phyloP scores from a whole-genome alignment of 352 stramenopile species.

The Pythium insidiosum region DNA sequence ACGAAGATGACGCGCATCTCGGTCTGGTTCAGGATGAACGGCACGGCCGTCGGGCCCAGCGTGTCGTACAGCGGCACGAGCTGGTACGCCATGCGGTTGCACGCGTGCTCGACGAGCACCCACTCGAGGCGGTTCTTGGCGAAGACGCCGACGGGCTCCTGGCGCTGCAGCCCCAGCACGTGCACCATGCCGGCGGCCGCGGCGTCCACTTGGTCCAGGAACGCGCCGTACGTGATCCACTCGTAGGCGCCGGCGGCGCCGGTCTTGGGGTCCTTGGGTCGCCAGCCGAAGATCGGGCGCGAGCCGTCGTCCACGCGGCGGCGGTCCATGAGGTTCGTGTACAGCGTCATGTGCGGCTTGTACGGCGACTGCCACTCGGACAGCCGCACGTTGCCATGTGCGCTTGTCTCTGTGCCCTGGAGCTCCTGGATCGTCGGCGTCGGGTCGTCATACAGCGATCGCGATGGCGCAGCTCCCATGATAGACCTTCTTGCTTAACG shows the following conservation, averaged over 20 bases:
- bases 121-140: conserved; percentile 68
- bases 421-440: conserved; percentile 11
- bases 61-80: conserved; percentile 81
- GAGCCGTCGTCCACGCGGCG: conserved; percentile 36
- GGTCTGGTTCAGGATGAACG: conserved; percentile 74
- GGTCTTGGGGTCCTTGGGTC: conserved; percentile 26
- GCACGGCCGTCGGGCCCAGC: conserved; percentile 50
- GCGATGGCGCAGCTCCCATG: too few relatives aligned
- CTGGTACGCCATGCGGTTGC: conserved; percentile 60
- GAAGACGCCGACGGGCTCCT: conserved; percentile 60
- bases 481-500: too few relatives aligned
- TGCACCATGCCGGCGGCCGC: conserved; percentile 29
- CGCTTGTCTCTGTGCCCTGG: conserved; percentile 7
- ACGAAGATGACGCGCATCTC: conserved; percentile 68
- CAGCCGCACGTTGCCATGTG: conserved; percentile 13
- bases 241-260: conserved; percentile 30
- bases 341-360: conserved; percentile 38
- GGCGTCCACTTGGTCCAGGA: conserved; percentile 37
- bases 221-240: conserved; percentile 56
- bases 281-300: conserved; percentile 48
- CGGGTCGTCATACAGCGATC: conserved; percentile 11
- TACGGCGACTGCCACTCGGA: conserved; percentile 17
- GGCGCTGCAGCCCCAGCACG: conserved; percentile 22
- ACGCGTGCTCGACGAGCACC: conserved; percentile 50
- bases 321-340: conserved; percentile 35